A percentile compares a stretch with the other conserved stretches of the same genome.
These are phyloP conservation scores for Crithidia thermophila DNA, from an alignment of 208 protist genomes.

Conservation along the genomic window DNA sequence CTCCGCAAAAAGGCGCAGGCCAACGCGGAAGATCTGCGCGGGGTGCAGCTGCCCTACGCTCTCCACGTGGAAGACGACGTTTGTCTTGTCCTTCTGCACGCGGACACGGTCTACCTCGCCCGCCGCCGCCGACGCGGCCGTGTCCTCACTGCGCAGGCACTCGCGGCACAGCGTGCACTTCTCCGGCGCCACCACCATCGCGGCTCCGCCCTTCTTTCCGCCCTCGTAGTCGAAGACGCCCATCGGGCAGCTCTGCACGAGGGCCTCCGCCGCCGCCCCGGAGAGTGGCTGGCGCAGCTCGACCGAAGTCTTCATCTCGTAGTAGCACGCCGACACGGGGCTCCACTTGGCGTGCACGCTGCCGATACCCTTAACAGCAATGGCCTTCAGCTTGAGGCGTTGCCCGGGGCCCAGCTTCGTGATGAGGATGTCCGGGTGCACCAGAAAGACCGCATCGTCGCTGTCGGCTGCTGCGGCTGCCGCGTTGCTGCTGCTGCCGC, in stretches of 20 bases:
- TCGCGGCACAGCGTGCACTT: slow-evolving; percentile 98
- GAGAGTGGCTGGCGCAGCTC: slow-evolving; percentile 66
- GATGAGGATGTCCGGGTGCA: slow-evolving; percentile 98
- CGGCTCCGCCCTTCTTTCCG: slow-evolving; percentile 51
- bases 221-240: slow-evolving; percentile 95
- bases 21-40: slow-evolving; percentile 70
- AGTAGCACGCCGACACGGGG: slow-evolving; percentile 97
- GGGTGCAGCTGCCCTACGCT: slow-evolving; percentile 85
- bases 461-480: slow-evolving; percentile 15
- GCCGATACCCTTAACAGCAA: slow-evolving; percentile 97
- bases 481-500: slow-evolving; percentile 10
- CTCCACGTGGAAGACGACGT: slow-evolving; percentile 88
- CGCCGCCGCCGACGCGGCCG: background rate
- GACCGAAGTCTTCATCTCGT: slow-evolving; percentile 96
- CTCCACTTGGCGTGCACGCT: slow-evolving; percentile 98
- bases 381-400: slow-evolving; percentile 91
- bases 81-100: slow-evolving; percentile 87
- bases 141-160: slow-evolving; percentile 92
- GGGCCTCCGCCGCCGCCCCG: slow-evolving; percentile 74
- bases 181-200: slow-evolving; percentile 78
- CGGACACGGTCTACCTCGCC: slow-evolving; percentile 44
- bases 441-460: slow-evolving; percentile 88
- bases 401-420: slow-evolving; percentile 97
- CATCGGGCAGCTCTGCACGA: slow-evolving; percentile 91
- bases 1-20: slow-evolving; percentile 77